A percentile compares a stretch with the other conserved stretches of the same genome.
Evolutionary conservation across 2,329 filamentous ascomycete genomes (phyloP).

Genomic region (Bipolaris sorokiniana): DNA sequence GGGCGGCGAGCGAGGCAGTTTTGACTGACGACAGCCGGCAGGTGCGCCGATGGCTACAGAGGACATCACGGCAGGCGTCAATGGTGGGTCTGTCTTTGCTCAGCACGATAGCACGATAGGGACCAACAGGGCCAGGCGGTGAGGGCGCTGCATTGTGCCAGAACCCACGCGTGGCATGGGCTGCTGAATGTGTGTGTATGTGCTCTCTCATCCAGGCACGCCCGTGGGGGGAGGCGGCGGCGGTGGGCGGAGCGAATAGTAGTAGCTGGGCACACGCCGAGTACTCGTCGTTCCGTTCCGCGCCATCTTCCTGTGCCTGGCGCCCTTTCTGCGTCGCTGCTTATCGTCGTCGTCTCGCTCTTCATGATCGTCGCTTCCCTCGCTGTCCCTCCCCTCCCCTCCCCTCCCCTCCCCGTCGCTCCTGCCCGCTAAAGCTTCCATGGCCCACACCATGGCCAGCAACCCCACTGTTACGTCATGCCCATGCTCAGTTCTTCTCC

Average conservation of each 20-base stretch:
- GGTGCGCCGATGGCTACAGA: constrained; percentile 16
- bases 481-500: not conserved
- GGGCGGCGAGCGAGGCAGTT: constrained; percentile 4
- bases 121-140: constrained; percentile 17
- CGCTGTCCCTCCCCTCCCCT: not conserved
- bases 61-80: constrained; percentile 12
- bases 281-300: not conserved
- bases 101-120: constrained; percentile 8
- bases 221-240: not conserved
- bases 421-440: constrained; percentile 9
- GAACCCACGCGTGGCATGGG: not conserved
- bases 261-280: not conserved
- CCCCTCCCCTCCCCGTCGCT: not conserved
- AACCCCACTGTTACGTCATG: constrained; percentile 16
- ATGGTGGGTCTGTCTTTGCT: constrained; percentile 12
- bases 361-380: not conserved
- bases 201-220: not conserved
- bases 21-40: constrained; percentile 14
- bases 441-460: not conserved
- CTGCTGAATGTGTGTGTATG: not conserved
- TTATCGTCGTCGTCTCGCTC: not conserved
- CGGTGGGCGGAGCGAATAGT: not conserved
- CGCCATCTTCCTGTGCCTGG: not conserved
- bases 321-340: not conserved
- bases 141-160: constrained; percentile 17